Evolutionary conservation across 805 yeast species (phyloP).

Genomic region (Teunomyces panamensis): DNA sequence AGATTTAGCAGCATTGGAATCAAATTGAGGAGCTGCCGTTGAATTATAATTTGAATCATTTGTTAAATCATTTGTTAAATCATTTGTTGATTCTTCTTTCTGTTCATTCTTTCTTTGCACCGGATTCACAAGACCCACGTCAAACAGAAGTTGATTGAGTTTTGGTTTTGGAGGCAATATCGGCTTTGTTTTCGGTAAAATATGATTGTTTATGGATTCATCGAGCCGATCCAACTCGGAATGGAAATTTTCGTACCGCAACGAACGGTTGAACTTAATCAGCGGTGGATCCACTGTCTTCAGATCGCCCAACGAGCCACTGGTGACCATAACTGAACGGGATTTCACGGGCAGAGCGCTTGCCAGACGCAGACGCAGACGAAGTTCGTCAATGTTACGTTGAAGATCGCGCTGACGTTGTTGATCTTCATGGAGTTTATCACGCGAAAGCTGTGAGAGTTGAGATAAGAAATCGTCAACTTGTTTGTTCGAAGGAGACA

Average conservation of each 20-base stretch:
- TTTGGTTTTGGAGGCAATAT: neutral
- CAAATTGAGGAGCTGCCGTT: too few relatives aligned
- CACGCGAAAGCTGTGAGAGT: slow-evolving; percentile 36
- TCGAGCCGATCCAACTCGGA: neutral
- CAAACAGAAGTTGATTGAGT: slow-evolving; percentile 4
- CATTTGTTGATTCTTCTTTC: neutral
- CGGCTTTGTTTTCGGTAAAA: slow-evolving; percentile 11
- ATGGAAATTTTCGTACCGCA: neutral
- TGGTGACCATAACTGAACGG: neutral
- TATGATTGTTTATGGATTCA: slow-evolving; percentile 10
- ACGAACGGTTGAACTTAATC: slow-evolving; percentile 17
- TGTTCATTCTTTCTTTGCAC: slow-evolving; percentile 8
- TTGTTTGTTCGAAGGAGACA: slow-evolving; percentile 29
- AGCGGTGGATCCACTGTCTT: slow-evolving; percentile 6
- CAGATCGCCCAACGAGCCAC: too few relatives aligned
- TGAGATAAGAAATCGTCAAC: slow-evolving; percentile 39
- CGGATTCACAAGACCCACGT: slow-evolving; percentile 16
- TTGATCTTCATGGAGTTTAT: slow-evolving; percentile 32
- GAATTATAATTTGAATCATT: too few relatives aligned
- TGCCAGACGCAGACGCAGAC: slow-evolving; percentile 24
- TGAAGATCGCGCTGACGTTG: slow-evolving; percentile 32
- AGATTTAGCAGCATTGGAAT: neutral
- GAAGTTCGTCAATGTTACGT: slow-evolving; percentile 28
- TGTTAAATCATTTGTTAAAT: neutral
- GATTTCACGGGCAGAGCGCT: slow-evolving; percentile 19